Conservation (phyloP, 129 eudicot species). For the Chrysanthemum makinoi region DNA sequence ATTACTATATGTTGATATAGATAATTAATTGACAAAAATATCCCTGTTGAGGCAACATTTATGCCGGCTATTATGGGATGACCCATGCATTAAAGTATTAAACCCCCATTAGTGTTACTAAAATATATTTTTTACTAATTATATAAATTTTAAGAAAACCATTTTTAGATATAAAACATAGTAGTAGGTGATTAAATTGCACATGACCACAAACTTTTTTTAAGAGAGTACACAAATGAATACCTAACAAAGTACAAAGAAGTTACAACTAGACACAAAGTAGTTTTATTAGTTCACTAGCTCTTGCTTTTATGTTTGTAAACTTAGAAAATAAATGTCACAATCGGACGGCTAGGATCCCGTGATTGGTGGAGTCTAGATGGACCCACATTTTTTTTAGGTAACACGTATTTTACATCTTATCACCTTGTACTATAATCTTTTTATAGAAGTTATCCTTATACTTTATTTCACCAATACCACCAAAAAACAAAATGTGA, state of each 20-base stretch:
- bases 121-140: too few species aligned
- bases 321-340: conserved; percentile 2
- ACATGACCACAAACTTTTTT: too few species aligned
- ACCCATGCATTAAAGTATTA: conserved; percentile 28
- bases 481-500: conserved; percentile 2
- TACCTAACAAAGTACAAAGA: too few species aligned
- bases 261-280: too few species aligned
- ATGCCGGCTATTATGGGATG: conserved; percentile 25
- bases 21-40: conserved; percentile 5
- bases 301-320: not conserved
- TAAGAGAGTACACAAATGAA: too few species aligned
- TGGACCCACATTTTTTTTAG: not conserved
- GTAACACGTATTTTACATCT: conserved; percentile 25
- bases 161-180: too few species aligned
- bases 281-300: too few species aligned
- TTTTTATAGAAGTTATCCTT: conserved; percentile 22
- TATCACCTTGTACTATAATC: conserved; percentile 30
- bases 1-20: not conserved
- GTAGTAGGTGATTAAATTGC: too few species aligned
- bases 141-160: too few species aligned
- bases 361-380: conserved; percentile 32
- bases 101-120: too few species aligned
- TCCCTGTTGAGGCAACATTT: conserved; percentile 25
- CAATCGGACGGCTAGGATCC: conserved; percentile 34
- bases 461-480: conserved; percentile 23